Conservation (phyloP, 306 rosid genomes). For the Prunus campanulata region DNA sequence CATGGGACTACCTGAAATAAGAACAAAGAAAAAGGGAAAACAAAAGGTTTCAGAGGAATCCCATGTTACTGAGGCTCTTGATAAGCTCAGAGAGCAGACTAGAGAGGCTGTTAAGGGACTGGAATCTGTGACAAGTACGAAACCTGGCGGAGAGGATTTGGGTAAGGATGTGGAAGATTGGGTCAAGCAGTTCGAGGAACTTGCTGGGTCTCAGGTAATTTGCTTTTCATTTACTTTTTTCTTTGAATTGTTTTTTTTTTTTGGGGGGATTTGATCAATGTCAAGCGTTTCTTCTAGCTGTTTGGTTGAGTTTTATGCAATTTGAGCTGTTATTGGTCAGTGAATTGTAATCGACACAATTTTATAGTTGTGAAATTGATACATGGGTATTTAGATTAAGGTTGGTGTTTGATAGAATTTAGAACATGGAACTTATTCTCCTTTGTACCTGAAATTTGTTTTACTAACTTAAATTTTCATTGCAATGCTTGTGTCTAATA, state of each 20-base stretch:
- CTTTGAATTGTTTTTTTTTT: background rate
- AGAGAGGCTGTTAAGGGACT: slow-evolving; percentile 80
- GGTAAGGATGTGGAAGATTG: slow-evolving; percentile 82
- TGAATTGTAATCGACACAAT: background rate
- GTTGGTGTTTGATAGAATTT: background rate
- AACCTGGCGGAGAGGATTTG: slow-evolving; percentile 44
- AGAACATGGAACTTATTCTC: background rate
- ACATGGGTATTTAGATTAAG: background rate
- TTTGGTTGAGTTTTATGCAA: background rate
- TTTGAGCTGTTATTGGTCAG: background rate
- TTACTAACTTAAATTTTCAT: background rate
- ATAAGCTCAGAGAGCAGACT: slow-evolving; percentile 80
- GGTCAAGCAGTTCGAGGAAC: slow-evolving; percentile 92
- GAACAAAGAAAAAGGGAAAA: slow-evolving; percentile 74
- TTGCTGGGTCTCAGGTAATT: slow-evolving; percentile 75
- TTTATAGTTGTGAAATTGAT: background rate
- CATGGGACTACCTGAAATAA: slow-evolving; percentile 75
- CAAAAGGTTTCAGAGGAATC: slow-evolving; percentile 64
- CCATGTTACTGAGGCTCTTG: slow-evolving; percentile 77
- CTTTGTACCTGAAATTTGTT: background rate
- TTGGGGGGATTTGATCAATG: background rate
- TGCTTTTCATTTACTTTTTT: background rate
- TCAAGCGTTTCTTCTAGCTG: background rate
- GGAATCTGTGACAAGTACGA: slow-evolving; percentile 43
- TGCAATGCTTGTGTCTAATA: background rate